A percentile compares a stretch with the other conserved stretches of the same genome.
Conservation (phyloP, 805 yeast genomes). For the Metschnikowia henanensis region DNA sequence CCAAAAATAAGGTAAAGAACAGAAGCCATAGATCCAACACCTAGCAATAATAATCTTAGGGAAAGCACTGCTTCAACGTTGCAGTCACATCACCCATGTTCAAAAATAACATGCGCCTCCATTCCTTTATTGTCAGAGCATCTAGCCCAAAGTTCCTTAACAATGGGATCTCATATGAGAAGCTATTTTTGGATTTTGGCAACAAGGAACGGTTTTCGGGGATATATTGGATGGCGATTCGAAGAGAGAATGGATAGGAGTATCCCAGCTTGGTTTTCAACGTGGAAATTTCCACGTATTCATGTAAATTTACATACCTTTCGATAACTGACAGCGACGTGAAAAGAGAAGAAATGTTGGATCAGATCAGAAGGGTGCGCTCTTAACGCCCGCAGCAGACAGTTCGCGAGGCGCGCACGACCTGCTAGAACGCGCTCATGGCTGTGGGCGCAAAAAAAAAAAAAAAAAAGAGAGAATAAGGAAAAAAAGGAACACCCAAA, state of each 20-base stretch:
- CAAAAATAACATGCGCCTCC: too few species aligned
- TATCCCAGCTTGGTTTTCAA: neutral
- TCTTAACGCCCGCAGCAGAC: conserved; percentile 10
- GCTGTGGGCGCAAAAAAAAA: neutral
- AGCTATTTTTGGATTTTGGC: neutral
- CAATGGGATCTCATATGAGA: conserved; percentile 1
- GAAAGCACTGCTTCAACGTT: too few species aligned
- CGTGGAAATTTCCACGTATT: neutral
- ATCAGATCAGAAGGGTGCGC: conserved; percentile 11
- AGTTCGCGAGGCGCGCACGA: conserved; percentile 21
- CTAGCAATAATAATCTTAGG: too few species aligned
- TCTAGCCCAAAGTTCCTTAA: conserved; percentile 1
- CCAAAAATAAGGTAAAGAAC: too few species aligned
- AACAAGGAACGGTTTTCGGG: neutral
- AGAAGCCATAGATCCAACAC: too few species aligned
- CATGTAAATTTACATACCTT: conserved; percentile 18
- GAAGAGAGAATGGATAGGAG: neutral
- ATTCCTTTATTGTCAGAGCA: too few species aligned
- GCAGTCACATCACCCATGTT: too few species aligned
- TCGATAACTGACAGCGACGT: conserved; percentile 23
- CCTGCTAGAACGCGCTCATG: conserved; percentile 5
- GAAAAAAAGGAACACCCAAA: neutral
- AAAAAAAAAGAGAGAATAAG: neutral
- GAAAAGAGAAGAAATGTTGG: conserved; percentile 14
- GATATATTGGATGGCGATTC: neutral